These are phyloP conservation scores for Vigna nakashimae DNA, from an alignment of 306 rosid genomes.

Conservation along the genomic window DNA sequence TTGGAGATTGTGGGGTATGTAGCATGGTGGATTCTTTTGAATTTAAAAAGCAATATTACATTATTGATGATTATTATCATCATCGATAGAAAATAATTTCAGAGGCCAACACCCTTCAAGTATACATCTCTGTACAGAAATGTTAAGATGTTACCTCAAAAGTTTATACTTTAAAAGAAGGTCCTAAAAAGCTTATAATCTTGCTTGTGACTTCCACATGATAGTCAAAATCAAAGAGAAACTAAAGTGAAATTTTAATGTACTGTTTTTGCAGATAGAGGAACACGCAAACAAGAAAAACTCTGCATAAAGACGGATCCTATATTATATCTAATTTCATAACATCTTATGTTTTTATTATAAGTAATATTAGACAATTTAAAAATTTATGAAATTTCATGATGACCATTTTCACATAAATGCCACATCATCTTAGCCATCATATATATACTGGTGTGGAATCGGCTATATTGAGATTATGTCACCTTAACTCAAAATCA, in stretches of 20 bases:
- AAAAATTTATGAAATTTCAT: background rate
- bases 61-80: background rate
- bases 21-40: background rate
- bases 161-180: background rate
- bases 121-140: constrained; percentile 25
- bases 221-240: constrained; percentile 12
- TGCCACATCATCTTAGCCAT: no score
- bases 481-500: no score
- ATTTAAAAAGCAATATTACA: constrained; percentile 10
- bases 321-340: background rate
- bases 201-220: background rate
- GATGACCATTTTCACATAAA: background rate
- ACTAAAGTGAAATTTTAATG: background rate
- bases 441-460: no score
- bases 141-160: background rate
- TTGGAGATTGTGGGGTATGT: constrained; percentile 34
- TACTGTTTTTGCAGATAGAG: background rate
- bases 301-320: background rate
- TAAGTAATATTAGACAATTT: background rate
- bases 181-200: background rate
- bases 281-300: background rate
- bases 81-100: constrained; percentile 19
- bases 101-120: constrained; percentile 25
- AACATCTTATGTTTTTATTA: background rate
- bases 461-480: no score